A percentile compares a stretch with the other conserved stretches of the same genome.
Evolutionary conservation across 2,329 filamentous ascomycete genomes (phyloP).

Genomic region (Aspergillus tubingensis): DNA sequence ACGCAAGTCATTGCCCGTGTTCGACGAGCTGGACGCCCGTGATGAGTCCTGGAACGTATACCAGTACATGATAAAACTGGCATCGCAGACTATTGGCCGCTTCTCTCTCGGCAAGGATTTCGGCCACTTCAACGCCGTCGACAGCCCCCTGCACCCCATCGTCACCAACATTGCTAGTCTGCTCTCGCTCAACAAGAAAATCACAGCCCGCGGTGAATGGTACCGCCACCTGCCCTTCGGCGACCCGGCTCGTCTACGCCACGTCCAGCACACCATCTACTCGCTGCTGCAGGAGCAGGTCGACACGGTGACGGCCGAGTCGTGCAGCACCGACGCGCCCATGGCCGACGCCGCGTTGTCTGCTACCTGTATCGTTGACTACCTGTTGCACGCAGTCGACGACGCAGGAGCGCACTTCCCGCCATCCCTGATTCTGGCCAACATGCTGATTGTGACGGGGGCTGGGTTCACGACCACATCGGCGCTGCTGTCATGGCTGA

Average conservation of each 20-base stretch:
- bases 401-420: too few species aligned
- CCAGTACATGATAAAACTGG: too few species aligned
- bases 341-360: too few species aligned
- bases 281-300: too few species aligned
- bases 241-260: slow-evolving; percentile 48
- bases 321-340: too few species aligned
- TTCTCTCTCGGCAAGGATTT: slow-evolving; percentile 45
- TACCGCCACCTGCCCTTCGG: slow-evolving; percentile 60
- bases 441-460: slow-evolving; percentile 54
- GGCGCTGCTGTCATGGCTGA: slow-evolving; percentile 58
- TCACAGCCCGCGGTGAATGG: slow-evolving; percentile 56
- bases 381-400: too few species aligned
- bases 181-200: slow-evolving; percentile 60
- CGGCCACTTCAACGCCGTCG: slow-evolving; percentile 42
- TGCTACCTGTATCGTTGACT: too few species aligned
- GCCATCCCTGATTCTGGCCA: background rate
- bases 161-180: slow-evolving; percentile 51
- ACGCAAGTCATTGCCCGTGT: slow-evolving; percentile 50
- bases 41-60: too few species aligned
- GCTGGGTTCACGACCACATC: slow-evolving; percentile 63
- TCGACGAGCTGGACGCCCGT: too few species aligned
- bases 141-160: slow-evolving; percentile 54
- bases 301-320: too few species aligned
- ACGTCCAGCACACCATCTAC: too few species aligned
- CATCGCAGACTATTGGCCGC: background rate